These are phyloP conservation scores for Theileria annulata DNA, from an alignment of 169 alveolate species.

Conservation along the genomic window DNA sequence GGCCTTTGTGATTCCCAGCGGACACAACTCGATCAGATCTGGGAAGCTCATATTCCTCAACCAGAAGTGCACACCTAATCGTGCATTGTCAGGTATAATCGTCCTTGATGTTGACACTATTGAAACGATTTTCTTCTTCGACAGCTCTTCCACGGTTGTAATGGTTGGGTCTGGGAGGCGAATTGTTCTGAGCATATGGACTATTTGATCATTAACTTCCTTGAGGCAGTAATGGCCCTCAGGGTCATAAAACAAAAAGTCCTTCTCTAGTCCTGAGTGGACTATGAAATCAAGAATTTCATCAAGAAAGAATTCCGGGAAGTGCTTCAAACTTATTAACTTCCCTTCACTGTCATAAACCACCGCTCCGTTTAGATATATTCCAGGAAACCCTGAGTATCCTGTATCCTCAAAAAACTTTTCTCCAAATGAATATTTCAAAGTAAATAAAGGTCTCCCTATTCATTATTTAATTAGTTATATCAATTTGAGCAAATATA, in stretches of 20 bases:
- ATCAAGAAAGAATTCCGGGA: slow-evolving; percentile 13
- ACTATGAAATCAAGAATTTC: slow-evolving; percentile 28
- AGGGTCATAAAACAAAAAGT: slow-evolving; percentile 35
- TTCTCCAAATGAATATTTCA: slow-evolving; percentile 35
- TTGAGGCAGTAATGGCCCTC: slow-evolving; percentile 26
- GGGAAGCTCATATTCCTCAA: slow-evolving; percentile 8
- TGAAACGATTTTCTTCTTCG: slow-evolving; percentile 32
- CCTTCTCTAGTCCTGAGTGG: slow-evolving; percentile 1
- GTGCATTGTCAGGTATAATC: neutral
- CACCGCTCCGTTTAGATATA: slow-evolving; percentile 60
- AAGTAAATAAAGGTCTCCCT: slow-evolving; percentile 53
- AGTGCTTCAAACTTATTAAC: slow-evolving; percentile 22
- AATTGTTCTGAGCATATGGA: slow-evolving; percentile 15
- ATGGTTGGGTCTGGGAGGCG: slow-evolving; percentile 20
- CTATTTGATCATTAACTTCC: slow-evolving; percentile 16
- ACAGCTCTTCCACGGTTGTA: slow-evolving; percentile 14
- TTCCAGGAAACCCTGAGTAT: slow-evolving; percentile 63
- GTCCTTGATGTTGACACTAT: slow-evolving; percentile 11
- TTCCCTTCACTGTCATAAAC: slow-evolving; percentile 44
- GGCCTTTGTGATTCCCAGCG: slow-evolving; percentile 33
- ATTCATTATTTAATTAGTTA: neutral
- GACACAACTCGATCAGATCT: slow-evolving; percentile 17
- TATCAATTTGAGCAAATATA: neutral
- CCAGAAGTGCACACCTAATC: neutral
- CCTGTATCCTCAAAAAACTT: slow-evolving; percentile 37